Percentiles rank a stretch among this genome's conserved stretches.
These are phyloP conservation scores for Lachnellula arida DNA, from an alignment of 2,329 filamentous ascomycete genomes.

Conservation along the genomic window DNA sequence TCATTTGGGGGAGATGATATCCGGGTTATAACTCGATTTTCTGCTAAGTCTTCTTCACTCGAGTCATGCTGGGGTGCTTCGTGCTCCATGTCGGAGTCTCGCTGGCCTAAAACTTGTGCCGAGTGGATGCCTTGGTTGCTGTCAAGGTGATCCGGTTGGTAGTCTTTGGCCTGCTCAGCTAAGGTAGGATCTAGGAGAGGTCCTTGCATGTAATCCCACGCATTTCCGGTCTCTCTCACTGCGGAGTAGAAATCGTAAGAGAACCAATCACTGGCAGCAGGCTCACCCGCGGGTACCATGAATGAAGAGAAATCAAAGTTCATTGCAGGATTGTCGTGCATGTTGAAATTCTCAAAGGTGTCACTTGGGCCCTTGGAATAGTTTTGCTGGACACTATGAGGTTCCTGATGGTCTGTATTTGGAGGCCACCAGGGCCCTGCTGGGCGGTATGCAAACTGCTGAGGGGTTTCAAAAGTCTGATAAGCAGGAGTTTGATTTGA, in stretches of 20 bases:
- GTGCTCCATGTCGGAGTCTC: background rate
- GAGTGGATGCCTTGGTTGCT: background rate
- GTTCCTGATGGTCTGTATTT: background rate
- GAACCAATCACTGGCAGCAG: constrained; percentile 17
- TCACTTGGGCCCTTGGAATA: background rate
- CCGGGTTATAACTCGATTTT: constrained; percentile 4
- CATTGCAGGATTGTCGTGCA: background rate
- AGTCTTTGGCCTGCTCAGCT: constrained; percentile 2
- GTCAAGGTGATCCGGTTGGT: background rate
- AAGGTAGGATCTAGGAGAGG: constrained; percentile 6
- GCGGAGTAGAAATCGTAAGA: constrained; percentile 25
- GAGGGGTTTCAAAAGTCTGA: background rate
- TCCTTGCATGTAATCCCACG: constrained; percentile 9
- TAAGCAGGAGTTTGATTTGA: background rate
- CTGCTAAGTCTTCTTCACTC: background rate
- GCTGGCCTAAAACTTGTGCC: background rate
- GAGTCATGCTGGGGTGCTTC: background rate
- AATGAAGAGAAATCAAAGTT: constrained; percentile 21
- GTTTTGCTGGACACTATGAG: background rate
- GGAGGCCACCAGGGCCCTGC: background rate
- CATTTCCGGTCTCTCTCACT: constrained; percentile 22
- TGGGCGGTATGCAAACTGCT: background rate
- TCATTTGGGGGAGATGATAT: constrained; percentile 17
- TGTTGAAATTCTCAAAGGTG: background rate
- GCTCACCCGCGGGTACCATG: constrained; percentile 12